Evolutionary conservation across 2,329 filamentous ascomycete species (phyloP), one percentile per base, ranked within the genome.

Genomic region (Corynespora cassiicola): DNA sequence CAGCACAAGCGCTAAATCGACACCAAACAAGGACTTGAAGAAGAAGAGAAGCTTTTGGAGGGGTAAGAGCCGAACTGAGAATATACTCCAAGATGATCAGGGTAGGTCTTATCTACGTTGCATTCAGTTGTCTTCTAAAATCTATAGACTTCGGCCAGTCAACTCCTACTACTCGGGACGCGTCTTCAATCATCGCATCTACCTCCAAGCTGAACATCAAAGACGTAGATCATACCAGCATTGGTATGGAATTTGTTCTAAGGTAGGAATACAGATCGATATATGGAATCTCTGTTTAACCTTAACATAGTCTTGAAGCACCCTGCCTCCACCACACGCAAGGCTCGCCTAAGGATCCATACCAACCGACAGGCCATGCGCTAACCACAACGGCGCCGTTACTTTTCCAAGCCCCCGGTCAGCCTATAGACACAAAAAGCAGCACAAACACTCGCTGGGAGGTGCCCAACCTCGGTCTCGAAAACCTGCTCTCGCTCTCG

Each of bases 171-270:
- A n/a, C n/a, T n/a, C n/a, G n/a, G n/a, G n/a, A n/a, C n/a, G n/a
- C 19, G 5, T 24, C 28, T 14, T 17, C 19, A 16, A 11, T 6
- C 26, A 18, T 26, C 12, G 27, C 22, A n/a, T 24, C 24, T n/a
- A 31, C 15, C n/a, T 36, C 39, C 12, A n/a, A n/a, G n/a, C n/a
- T n/a, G n/a, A n/a, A n/a, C n/a, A n/a, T 56, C n/a, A 27, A 45
- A 3, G 39, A 54, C 9, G 32, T 53, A 5, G 50, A 61, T 27
- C 45, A 41, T 1, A 50, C 52, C 7, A 36, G 25, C 15, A 22
- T 60, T 3, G 57, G 54, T 17, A 54, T 58, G 42, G 66, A 68
- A 18, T 68, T 69, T 31, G 59, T 68, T 7, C 35, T 69, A n/a
- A 61, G 56, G 61, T 66, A 47, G 36, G 58, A 53, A 24, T 24